These are phyloP conservation scores for Luffa acutangula DNA, from an alignment of 306 rosid species.

Conservation along the genomic window DNA sequence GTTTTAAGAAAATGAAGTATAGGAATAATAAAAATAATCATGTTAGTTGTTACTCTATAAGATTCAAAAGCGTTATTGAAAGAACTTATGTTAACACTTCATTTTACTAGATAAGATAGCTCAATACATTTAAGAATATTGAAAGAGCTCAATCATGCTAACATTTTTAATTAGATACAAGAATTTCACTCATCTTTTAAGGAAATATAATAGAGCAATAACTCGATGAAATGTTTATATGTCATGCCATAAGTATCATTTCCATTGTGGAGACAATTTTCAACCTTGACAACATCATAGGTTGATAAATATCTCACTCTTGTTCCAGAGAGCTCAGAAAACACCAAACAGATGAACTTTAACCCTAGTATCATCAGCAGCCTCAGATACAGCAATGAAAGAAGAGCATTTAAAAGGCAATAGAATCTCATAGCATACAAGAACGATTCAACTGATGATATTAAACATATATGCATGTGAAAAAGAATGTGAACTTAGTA, in stretches of 20 bases:
- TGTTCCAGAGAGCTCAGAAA: background rate
- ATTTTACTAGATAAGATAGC: background rate
- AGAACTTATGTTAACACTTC: background rate
- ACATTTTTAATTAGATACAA: background rate
- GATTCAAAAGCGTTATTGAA: background rate
- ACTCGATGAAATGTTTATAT: background rate
- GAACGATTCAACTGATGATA: background rate
- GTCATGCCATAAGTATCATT: background rate
- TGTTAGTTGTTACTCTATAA: background rate
- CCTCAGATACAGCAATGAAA: background rate
- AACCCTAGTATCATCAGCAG: background rate
- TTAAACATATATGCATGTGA: background rate
- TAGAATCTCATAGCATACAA: background rate
- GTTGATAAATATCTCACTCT: background rate
- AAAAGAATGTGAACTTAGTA: background rate
- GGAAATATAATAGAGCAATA: background rate
- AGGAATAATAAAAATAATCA: background rate
- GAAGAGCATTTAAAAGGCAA: background rate
- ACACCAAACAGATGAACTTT: background rate
- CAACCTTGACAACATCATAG: background rate
- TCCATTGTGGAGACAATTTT: background rate
- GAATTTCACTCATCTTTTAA: background rate
- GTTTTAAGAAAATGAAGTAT: background rate
- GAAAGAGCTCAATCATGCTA: background rate
- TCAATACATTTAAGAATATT: background rate